Evolutionary conservation across 306 rosid genomes (phyloP), one percentile per base, ranked within the genome.

Genomic region (Dryas alaskensis): DNA sequence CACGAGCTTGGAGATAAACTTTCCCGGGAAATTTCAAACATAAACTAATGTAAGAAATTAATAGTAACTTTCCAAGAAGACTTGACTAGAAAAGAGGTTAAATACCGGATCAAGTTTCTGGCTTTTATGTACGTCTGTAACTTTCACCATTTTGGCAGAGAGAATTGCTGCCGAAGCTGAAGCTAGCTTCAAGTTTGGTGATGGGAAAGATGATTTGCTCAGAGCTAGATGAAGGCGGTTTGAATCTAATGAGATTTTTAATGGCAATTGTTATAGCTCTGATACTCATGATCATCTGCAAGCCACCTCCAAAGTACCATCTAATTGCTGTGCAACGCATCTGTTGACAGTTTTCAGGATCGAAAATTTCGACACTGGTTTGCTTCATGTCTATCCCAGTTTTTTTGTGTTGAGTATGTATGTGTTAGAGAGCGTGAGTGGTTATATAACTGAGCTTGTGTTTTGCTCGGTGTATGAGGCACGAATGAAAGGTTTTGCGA

Each of bases 251-350:
- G 22, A 22, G 22, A 22, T 22, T 22, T 22, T 22, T 22, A 22
- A 22, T 22, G 22, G 22, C 22, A 22, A 22, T 22, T 22, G 22
- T 22, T 22, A 22, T 22, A 22, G 84, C 82, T 47, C 73, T 84
- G 47, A 48, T 70, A 6, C 80, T 86, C 16, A 54, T 84, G 79
- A 13, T 80, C 86, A 59, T 81, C 80, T 81, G 83, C 76, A 68
- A 7, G 27, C 61, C 81, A 51, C 58, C 78, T 49, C 87, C 76
- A 0, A 67, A 58, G 57, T 79, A 74, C 39, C 19, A 19, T 46
- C 17, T 83, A 13, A 60, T 88, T 8, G 55, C 81, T 66, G 57
- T 79, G 43, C 19, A 43, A 78, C 87, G 82, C 49, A 19, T 25
- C 10, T 61, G 55, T 65, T 76, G 40, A 73, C 52, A 43, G 16